Evolutionary conservation across 495 filamentous ascomycete species (phyloP), one percentile per base, ranked within the genome.

Genomic region (Penicillium robsamsonii): DNA sequence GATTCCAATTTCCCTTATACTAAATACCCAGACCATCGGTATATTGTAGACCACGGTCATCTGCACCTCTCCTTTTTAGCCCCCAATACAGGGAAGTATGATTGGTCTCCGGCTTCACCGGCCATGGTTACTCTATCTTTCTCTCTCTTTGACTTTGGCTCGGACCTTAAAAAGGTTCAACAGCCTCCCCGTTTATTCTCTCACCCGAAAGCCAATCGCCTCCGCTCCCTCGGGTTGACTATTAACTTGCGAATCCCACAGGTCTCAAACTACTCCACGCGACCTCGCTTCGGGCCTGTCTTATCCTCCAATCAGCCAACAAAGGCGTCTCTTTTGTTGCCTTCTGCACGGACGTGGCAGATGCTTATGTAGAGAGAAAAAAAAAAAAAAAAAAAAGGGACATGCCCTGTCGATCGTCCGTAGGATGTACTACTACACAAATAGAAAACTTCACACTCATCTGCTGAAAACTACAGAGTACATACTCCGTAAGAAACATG

Each of bases 201-300:
- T 38, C 41, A 22, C 9, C 43, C 25, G 22, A 38, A 54, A 54
- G 52, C 42, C 52, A 54, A 54, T 54, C 52, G 52, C 52, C 52
- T 54, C 51, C 51, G 29, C 22, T 46, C 52, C 43, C 33, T 54
- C 52, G 52, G 52, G 43, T 27, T 27, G 4, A 27, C 25, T 27
- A 27, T 27, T 4, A 27, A 27, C 25, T 27, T 24, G n/a, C 29
- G 29, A 48, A 48, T 33, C n/a, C 17, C 29, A 38, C 22, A n/a
- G n/a, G 22, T 22, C 22, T 22, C 22, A 37, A 37, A 2, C 4
- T 27, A 33, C 40, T 53, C 50, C 50, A 53, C 50, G 30, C 30
- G 50, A 54, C 5, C n/a, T 46, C 31, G 20, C 52, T 40, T 35
- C 12, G 1, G 7, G 9, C 10, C 20, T 35, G 3, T 41, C 38